Base-by-base conservation (phyloP, 2,329 filamentous ascomycete genomes). In the Phaeosphaeriaceae sp. region DNA sequence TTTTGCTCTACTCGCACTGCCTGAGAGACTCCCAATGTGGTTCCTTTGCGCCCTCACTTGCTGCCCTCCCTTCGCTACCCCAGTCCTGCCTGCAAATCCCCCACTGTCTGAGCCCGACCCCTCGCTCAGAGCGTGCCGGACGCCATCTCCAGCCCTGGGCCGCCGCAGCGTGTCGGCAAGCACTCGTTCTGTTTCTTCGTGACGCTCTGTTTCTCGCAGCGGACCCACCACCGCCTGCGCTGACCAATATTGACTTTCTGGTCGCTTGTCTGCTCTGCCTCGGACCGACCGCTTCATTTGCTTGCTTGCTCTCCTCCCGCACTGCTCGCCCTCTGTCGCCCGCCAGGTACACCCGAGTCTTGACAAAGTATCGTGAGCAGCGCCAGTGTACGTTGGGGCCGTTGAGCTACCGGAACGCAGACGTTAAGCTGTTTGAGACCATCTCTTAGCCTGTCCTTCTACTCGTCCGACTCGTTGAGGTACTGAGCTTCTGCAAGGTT, bases 391-490 rank as follows among this genome's bases (percentile, higher is more conserved):
- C 63, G 64, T 70, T 67, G 68, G 68, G 68, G 66, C 70, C 71
- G 71, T 68, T 68, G 56, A 66, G 68, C 65, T 72, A 68, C 68
- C 68, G 66, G 61, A 69, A 64, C 67, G 65, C 55, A 69, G 61
- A 71, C 71, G 70, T 72, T 75, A 64, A 70, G 60, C 60, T 71
- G 70, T 74, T 74, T 74, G 71, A 76, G 69, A 70, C 71, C 56
- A 72, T 74, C 73, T 66, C 63, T 66, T 70, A 69, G 68, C 43
- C 60, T 56, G 60, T 58, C 54, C 49, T 55, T 58, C 59, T 60
- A 51, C 43, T 59, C 60, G 65, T 63, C 68, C 69, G 65, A 66
- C 68, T 67, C 63, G 69, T 68, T 73, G 65, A 63, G 71, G 70
- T 68, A 66, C 60, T 67, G 60, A 66, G 62, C 57, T 58, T 60